Evolutionary conservation across 192 early-diverging fungal species (phyloP), one percentile per base, ranked within the genome.

Genomic region (Spizellomyces punctatus): DNA sequence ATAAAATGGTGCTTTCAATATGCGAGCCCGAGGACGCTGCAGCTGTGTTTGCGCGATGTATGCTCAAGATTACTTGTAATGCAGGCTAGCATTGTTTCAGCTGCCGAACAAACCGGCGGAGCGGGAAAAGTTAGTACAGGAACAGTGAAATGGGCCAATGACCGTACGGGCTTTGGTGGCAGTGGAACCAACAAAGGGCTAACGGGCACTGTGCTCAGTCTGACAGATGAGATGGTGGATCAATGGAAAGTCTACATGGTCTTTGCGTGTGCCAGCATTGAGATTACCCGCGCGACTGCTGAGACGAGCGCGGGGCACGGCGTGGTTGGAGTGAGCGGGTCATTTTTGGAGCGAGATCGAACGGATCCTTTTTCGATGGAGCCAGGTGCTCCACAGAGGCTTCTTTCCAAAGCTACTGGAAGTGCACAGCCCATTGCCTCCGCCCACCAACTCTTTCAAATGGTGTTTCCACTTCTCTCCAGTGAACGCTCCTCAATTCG

Each of bases 241-340:
- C 91, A 93, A 72, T 95, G 92, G 92, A 78, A 83, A 44, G 79
- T 86, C 2, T 92, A 89, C 77, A 71, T 94, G 2, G 85, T 86
- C 4, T 91, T 90, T 75, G 89, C 89, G 1, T 91, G 86, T 48
- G 87, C 90, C 2, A 90, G 86, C 19, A 88, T 91, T 58, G 82
- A 83, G 69, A 74, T 85, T 63, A 61, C 59, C n/a, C 21, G 19
- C 12, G 48, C 61, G 21, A 60, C 58, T 6, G 50, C 57, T 6
- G 52, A 66, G 9, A 43, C 71, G 9, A 36, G 43, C 19, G 17
- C 48, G 27, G 9, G n/a, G 6, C 9, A 46, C 8, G 27, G 36
- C n/a, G 43, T 57, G 12, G 45, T 55, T 43, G 69, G 69, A 21
- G 58, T 71, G 42, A 45, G 19, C 19, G 69, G 69, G 1, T 59